Percentiles rank a stretch among this genome's conserved stretches.
Evolutionary conservation across 345 rosid genomes (phyloP).

Genomic region (Sonneratia caseolaris): DNA sequence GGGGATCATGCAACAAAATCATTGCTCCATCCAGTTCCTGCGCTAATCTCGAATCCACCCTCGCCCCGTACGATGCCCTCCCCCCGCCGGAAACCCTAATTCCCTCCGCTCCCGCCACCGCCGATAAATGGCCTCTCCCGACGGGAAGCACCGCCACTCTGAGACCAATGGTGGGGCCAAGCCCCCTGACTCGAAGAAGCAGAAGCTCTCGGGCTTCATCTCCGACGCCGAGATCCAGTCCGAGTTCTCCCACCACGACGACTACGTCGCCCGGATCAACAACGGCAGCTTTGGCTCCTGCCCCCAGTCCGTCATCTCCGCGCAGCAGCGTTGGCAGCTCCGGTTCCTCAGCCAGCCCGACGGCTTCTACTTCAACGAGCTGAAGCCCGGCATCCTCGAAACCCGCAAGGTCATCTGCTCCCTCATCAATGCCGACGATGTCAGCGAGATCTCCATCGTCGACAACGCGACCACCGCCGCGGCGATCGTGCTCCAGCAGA

Average conservation of each 20-base stretch:
- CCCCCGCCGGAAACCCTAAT: constrained; percentile 19
- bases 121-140: constrained; percentile 19
- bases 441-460: constrained; percentile 68
- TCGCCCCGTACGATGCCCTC: background rate
- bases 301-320: constrained; percentile 53
- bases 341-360: constrained; percentile 70
- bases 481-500: constrained; percentile 63
- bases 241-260: constrained; percentile 78
- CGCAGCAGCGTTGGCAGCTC: constrained; percentile 60
- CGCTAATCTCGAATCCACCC: background rate
- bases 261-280: constrained; percentile 56
- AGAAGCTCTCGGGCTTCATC: constrained; percentile 24
- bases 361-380: constrained; percentile 53
- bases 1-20: no score
- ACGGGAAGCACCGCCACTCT: constrained; percentile 11
- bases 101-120: background rate
- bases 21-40: background rate
- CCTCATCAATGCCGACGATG: constrained; percentile 64
- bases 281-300: constrained; percentile 94
- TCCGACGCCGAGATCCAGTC: constrained; percentile 35
- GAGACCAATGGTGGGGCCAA: constrained; percentile 14
- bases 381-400: constrained; percentile 36
- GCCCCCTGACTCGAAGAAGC: constrained; percentile 30
- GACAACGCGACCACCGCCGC: constrained; percentile 96
- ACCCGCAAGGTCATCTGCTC: constrained; percentile 44